These are phyloP conservation scores for Rhodamnia argentea DNA, from an alignment of 345 rosid genomes.

Conservation along the genomic window DNA sequence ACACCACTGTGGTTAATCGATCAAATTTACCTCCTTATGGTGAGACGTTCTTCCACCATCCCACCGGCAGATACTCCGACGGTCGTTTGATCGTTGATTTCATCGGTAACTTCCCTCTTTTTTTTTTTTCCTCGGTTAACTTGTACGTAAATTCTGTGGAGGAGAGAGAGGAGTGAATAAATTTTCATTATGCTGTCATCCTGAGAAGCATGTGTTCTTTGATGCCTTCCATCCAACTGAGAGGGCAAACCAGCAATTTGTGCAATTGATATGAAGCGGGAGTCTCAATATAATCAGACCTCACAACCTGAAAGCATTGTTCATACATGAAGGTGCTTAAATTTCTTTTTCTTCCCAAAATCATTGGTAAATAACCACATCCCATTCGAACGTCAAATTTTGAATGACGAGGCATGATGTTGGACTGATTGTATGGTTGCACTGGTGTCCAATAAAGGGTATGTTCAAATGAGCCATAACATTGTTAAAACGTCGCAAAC, in stretches of 20 bases:
- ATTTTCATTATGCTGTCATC: conserved; percentile 3
- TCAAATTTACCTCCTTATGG: conserved; percentile 34
- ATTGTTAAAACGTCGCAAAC: too few relatives aligned
- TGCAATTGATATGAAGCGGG: conserved; percentile 27
- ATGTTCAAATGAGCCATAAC: neutral
- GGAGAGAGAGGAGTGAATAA: neutral
- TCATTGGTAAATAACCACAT: neutral
- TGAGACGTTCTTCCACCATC: conserved; percentile 7
- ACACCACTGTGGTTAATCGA: conserved; percentile 8
- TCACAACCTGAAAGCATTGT: conserved; percentile 6
- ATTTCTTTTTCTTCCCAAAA: neutral
- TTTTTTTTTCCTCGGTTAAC: neutral
- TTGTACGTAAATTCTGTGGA: neutral
- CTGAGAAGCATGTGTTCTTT: conserved; percentile 18
- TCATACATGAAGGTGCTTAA: neutral
- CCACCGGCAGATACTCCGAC: conserved; percentile 15
- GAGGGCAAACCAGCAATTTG: conserved; percentile 16
- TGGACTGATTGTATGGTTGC: neutral
- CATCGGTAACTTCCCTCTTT: conserved; percentile 1
- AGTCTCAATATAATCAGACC: neutral
- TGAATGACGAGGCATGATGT: too few relatives aligned
- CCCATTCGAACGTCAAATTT: neutral
- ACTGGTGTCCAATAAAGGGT: neutral
- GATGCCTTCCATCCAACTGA: conserved; percentile 19
- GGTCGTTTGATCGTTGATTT: conserved; percentile 13